These are phyloP conservation scores for Phialophora expanda DNA, from an alignment of 2,329 filamentous ascomycete species.

Conservation along the genomic window DNA sequence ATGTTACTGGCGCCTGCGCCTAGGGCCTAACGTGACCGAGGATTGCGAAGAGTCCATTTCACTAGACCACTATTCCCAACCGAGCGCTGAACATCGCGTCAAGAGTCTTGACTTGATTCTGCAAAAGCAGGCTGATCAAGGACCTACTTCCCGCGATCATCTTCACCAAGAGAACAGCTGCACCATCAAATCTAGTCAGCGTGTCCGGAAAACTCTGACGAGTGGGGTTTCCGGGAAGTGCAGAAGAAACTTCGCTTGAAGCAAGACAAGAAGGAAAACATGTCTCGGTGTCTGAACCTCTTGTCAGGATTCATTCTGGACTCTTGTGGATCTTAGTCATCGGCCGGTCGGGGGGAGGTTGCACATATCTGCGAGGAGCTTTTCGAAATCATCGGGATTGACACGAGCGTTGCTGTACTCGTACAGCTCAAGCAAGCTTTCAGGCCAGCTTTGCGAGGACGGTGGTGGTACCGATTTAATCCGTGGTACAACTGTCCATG, in stretches of 20 bases:
- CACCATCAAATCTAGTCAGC: neutral
- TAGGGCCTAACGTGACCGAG: neutral
- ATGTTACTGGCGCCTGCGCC: neutral
- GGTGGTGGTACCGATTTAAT: neutral
- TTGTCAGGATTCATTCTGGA: constrained; percentile 2
- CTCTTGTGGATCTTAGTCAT: neutral
- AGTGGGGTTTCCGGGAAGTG: constrained; percentile 3
- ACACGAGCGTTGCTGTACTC: neutral
- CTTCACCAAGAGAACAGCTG: neutral
- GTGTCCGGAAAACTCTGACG: constrained; percentile 8
- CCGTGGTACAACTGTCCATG: neutral
- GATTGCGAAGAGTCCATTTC: neutral
- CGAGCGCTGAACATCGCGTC: neutral
- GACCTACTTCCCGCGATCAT: neutral
- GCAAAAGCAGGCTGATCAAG: constrained; percentile 12
- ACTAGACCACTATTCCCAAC: neutral
- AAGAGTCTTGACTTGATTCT: constrained; percentile 4
- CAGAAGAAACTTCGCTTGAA: constrained; percentile 18
- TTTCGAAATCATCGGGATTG: neutral
- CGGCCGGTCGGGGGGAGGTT: neutral
- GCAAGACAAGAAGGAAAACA: constrained; percentile 12
- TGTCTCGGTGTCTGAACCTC: constrained; percentile 9
- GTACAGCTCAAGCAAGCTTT: neutral
- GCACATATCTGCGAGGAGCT: neutral
- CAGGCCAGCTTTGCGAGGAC: neutral